Conservation (phyloP, 192 early-diverging fungal species). For the Coemansia sp. region DNA sequence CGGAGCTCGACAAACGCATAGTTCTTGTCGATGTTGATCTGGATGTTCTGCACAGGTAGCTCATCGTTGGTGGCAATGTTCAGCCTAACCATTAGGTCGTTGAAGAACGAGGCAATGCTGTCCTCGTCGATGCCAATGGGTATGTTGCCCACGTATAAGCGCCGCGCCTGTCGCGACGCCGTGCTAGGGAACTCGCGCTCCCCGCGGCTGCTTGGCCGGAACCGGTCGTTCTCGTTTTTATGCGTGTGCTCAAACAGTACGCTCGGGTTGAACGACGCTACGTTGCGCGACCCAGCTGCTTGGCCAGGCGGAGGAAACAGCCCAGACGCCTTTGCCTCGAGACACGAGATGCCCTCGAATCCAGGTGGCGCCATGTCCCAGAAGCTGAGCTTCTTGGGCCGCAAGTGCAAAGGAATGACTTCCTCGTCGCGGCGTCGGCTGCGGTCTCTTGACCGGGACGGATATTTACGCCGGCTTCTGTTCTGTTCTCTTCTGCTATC, state of each 20-base stretch:
- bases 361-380: constrained; percentile 94
- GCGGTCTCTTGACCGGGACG: constrained; percentile 40
- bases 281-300: constrained; percentile 39
- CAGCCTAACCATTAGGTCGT: constrained; percentile 76
- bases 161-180: constrained; percentile 72
- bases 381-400: constrained; percentile 75
- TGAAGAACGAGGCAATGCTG: constrained; percentile 79
- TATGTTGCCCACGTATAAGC: constrained; percentile 92
- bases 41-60: constrained; percentile 71
- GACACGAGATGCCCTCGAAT: constrained; percentile 80
- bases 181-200: constrained; percentile 51
- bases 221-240: constrained; percentile 52
- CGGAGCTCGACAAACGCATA: constrained; percentile 98
- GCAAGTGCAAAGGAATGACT: constrained; percentile 75
- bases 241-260: constrained; percentile 52
- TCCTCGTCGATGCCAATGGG: constrained; percentile 74
- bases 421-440: constrained; percentile 40
- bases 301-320: constrained; percentile 40
- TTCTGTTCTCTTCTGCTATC: constrained; percentile 37
- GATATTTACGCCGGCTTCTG: constrained; percentile 12
- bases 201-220: constrained; percentile 44
- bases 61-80: constrained; percentile 71
- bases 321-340: constrained; percentile 88
- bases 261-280: constrained; percentile 48
- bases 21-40: constrained; percentile 92